Base-by-base conservation (phyloP, 1,139 yeast species). In the Candida frijolesensis region DNA sequence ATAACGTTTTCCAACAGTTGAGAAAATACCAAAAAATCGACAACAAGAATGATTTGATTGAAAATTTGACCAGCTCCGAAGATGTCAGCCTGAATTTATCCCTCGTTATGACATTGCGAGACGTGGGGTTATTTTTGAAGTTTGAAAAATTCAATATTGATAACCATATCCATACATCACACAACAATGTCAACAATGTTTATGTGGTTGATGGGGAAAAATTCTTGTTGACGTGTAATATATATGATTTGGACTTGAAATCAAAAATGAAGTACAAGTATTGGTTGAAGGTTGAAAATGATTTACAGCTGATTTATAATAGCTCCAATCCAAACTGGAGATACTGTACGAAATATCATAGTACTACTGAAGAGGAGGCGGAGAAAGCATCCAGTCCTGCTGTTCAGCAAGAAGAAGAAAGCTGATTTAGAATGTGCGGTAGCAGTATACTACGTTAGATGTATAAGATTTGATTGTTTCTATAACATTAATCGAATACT, bases 51-150 rank as follows among this genome's bases (percentile, higher is more conserved):
- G 78, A 72, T 57, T 58, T 65, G 39, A 71, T 76, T 50, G 58
- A 65, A 44, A 71, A 67, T 46, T 59, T 81, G 42, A 60, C 67
- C 0, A 64, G 71, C 1, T 66, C 65, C 18, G 60, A 67, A 2
- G 83, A 79, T 55, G 83, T 80, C 4, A 71, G 74, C 57, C 74
- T 72, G 6, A 72, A 69, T 42, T 60, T 82, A 42, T 69, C 75
- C 7, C 62, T 76, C 18, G 74, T 78, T 2, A 82, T 82, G 86
- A 78, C 86, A 0, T 60, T 82, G 49, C 67, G 84, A 53, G 87
- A 82, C 60, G 80, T 80, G 16, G 83, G 85, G 1, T 56, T 82
- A 12, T 78, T 82, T 53, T 59, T 79, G 39, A 71, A 69, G 48
- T 66, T 79, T 57, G 77, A 71, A 54, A 70, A 68, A 53, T 69